phyloP scores from a whole-genome alignment of 1,139 yeast genomes.

The Saccharomycopsis hybrid region DNA sequence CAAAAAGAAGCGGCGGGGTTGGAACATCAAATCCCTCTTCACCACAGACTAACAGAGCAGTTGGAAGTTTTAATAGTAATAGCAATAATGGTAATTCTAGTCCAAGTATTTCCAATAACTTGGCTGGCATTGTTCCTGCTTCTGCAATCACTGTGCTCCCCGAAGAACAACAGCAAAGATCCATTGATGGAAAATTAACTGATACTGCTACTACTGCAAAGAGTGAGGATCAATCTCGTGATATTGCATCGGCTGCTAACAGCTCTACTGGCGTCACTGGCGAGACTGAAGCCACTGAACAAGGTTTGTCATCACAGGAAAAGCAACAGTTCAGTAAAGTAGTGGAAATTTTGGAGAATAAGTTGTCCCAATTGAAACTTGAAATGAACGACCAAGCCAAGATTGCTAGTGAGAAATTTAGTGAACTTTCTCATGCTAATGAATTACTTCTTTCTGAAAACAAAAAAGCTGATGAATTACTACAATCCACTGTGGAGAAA shows the following conservation, averaged over 20 bases:
- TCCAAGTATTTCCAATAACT: too few relatives aligned
- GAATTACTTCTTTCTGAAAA: slow-evolving; percentile 7
- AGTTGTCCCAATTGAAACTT: slow-evolving; percentile 39
- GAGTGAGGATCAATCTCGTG: too few relatives aligned
- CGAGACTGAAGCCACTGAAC: too few relatives aligned
- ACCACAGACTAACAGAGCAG: too few relatives aligned
- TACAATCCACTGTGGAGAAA: not conserved
- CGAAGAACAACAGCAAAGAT: not conserved
- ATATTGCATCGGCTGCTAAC: too few relatives aligned
- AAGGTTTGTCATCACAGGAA: not conserved
- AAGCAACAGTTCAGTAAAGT: slow-evolving; percentile 23
- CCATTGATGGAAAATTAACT: slow-evolving; percentile 9
- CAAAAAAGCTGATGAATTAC: slow-evolving; percentile 19
- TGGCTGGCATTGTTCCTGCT: slow-evolving; percentile 16
- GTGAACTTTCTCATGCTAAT: slow-evolving; percentile 38
- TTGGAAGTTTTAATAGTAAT: too few relatives aligned
- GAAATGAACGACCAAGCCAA: slow-evolving; percentile 47
- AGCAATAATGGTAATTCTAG: too few relatives aligned
- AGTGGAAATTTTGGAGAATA: slow-evolving; percentile 40
- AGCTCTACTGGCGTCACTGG: too few relatives aligned
- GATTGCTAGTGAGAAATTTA: slow-evolving; percentile 46
- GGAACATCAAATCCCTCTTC: too few relatives aligned
- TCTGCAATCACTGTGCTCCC: slow-evolving; percentile 14
- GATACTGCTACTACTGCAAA: too few relatives aligned
- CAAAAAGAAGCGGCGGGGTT: slow-evolving; percentile 10